Evolutionary conservation across 2,329 filamentous ascomycete genomes (phyloP).

Genomic region (Fusarium denticulatum): DNA sequence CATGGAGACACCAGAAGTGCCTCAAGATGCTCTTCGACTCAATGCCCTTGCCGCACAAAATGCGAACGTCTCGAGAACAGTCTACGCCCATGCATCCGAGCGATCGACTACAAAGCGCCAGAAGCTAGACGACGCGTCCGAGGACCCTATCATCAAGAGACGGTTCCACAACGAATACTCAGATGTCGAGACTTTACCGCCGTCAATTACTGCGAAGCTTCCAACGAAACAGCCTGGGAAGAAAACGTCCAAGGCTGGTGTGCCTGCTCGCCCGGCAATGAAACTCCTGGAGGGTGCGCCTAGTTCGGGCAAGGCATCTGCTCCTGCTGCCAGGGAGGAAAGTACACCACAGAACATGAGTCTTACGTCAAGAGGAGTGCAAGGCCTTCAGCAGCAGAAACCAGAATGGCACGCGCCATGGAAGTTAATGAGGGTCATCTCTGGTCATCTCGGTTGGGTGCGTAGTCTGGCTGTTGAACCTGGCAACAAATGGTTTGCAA

Average conservation of each 20-base stretch:
- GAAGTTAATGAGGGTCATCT: conserved; percentile 98
- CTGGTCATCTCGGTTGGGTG: conserved; percentile 96
- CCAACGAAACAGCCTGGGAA: conserved; percentile 57
- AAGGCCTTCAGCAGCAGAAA: conserved; percentile 61
- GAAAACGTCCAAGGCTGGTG: conserved; percentile 58
- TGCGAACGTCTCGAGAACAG: conserved; percentile 45
- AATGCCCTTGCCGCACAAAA: conserved; percentile 50
- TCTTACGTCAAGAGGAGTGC: conserved; percentile 45
- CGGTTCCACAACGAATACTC: conserved; percentile 80
- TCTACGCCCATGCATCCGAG: conserved; percentile 45
- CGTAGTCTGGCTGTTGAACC: conserved; percentile 90
- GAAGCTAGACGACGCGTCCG: conserved; percentile 49
- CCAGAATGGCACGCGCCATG: conserved; percentile 98
- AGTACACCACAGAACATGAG: conserved; percentile 45
- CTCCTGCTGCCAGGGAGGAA: conserved; percentile 22
- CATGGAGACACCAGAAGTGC: conserved; percentile 50
- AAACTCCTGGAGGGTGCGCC: conserved; percentile 53
- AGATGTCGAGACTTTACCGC: conserved; percentile 79
- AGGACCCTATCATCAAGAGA: conserved; percentile 49
- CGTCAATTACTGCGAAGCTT: conserved; percentile 81
- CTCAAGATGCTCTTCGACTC: conserved; percentile 49
- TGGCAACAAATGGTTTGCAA: conserved; percentile 97
- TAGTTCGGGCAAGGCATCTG: conserved; percentile 50
- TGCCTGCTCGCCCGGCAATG: conserved; percentile 48
- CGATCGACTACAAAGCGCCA: conserved; percentile 50